phyloP scores from a whole-genome alignment of 2,329 filamentous ascomycete species.

The Nemania abortiva region DNA sequence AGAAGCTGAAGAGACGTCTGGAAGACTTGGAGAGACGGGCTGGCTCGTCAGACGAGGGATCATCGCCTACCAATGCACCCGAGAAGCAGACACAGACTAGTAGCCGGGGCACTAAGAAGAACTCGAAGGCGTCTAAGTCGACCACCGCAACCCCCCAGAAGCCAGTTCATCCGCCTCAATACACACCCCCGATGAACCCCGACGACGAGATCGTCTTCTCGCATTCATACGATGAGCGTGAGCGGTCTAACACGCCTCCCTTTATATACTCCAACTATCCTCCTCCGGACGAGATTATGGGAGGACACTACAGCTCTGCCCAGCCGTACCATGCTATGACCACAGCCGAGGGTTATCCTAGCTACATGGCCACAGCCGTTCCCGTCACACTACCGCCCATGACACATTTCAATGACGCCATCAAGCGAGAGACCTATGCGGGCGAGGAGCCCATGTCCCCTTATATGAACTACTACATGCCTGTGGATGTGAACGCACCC shows the following conservation, averaged over 20 bases:
- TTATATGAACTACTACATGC: conserved; percentile 77
- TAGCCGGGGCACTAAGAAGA: conserved; percentile 52
- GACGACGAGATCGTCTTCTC: conserved; percentile 77
- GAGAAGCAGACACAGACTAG: conserved; percentile 56
- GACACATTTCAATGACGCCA: conserved; percentile 71
- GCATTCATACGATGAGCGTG: conserved; percentile 70
- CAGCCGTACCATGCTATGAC: conserved; percentile 66
- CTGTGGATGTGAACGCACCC: conserved; percentile 71
- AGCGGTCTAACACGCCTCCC: conserved; percentile 78
- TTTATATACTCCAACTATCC: conserved; percentile 77
- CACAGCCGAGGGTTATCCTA: conserved; percentile 64
- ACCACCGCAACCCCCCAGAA: conserved; percentile 49
- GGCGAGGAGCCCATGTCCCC: conserved; percentile 72
- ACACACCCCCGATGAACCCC: conserved; percentile 70
- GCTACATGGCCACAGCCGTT: conserved; percentile 67
- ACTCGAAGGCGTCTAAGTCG: conserved; percentile 61
- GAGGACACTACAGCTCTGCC: conserved; percentile 69
- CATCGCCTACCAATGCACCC: conserved; percentile 51
- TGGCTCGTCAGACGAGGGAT: conserved; percentile 63
- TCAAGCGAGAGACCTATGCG: conserved; percentile 74
- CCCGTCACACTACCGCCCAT: conserved; percentile 73
- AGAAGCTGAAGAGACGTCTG: conserved; percentile 91
- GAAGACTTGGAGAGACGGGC: conserved; percentile 87
- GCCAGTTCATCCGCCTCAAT: conserved; percentile 64
- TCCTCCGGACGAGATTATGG: conserved; percentile 72